phyloP scores from a whole-genome alignment of 345 rosid species.

The Linum tenue region DNA sequence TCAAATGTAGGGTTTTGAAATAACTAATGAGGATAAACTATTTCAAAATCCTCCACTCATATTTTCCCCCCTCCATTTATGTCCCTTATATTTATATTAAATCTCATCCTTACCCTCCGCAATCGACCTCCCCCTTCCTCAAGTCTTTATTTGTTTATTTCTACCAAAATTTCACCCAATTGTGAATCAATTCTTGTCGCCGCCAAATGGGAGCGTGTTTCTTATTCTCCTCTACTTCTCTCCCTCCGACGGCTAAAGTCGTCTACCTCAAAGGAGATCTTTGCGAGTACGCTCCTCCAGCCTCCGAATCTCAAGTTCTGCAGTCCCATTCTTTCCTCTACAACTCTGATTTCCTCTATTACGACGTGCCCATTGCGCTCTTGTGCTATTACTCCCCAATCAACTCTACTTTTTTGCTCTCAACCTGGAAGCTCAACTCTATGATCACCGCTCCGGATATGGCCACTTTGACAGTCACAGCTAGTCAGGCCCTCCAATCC shows the following conservation, averaged over 20 bases:
- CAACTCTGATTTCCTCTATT: conserved; percentile 48
- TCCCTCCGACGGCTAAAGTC: conserved; percentile 39
- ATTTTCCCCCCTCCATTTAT: too few species aligned
- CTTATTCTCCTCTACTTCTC: conserved; percentile 3
- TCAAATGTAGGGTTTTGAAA: too few species aligned
- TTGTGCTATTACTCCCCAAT: conserved; percentile 30
- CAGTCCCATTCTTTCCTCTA: conserved; percentile 45
- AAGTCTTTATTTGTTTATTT: too few species aligned
- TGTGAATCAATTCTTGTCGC: too few species aligned
- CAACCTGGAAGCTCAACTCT: conserved; percentile 55
- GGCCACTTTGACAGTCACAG: conserved; percentile 91
- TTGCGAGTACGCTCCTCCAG: conserved; percentile 45
- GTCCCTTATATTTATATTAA: too few species aligned
- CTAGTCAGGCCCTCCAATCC: conserved; percentile 55
- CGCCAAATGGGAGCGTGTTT: conserved; percentile 47
- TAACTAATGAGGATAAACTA: too few species aligned
- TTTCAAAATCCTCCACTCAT: too few species aligned
- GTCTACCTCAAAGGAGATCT: conserved; percentile 57
- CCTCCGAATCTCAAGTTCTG: conserved; percentile 43
- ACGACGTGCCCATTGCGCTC: conserved; percentile 56
- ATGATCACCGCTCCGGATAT: too few species aligned
- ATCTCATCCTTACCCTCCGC: too few species aligned
- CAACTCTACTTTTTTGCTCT: conserved; percentile 71
- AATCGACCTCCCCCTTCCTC: too few species aligned
- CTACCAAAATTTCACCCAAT: too few species aligned